phyloP scores from a whole-genome alignment of 225 moss, liverwort and hornwort species.

The Pseudoscleropodium purum region DNA sequence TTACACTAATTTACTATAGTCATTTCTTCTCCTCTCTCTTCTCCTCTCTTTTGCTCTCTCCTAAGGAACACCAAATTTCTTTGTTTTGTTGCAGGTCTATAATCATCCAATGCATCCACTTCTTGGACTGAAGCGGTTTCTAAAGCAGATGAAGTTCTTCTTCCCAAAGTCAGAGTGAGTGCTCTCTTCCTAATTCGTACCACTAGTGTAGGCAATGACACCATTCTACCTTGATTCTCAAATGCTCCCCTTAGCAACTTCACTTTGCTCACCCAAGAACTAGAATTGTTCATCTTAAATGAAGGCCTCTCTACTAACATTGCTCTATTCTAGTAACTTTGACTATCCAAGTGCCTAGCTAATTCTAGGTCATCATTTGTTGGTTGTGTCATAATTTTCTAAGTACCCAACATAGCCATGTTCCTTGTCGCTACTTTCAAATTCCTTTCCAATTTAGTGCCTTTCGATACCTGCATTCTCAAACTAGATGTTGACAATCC shows the following conservation, averaged over 20 bases:
- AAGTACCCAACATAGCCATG: neutral
- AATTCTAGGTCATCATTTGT: neutral
- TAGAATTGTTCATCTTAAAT: neutral
- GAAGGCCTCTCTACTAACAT: neutral
- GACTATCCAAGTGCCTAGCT: neutral
- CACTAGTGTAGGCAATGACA: neutral
- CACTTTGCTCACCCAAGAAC: constrained; percentile 1
- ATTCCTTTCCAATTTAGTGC: neutral
- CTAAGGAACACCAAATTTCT: too few relatives aligned
- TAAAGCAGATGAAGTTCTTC: neutral
- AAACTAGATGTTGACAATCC: constrained; percentile 4
- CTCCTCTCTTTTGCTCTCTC: too few relatives aligned
- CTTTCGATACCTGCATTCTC: neutral
- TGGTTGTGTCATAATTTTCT: neutral
- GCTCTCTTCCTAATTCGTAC: constrained; percentile 16
- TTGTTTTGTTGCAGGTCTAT: too few relatives aligned
- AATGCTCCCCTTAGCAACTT: constrained; percentile 2
- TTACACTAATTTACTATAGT: too few relatives aligned
- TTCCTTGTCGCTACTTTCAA: neutral
- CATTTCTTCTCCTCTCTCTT: too few relatives aligned
- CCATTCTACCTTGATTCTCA: neutral
- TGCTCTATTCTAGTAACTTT: neutral
- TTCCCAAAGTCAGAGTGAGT: neutral
- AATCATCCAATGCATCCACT: constrained; percentile 5
- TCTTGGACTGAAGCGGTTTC: neutral